Conservation (phyloP, 768 basidiomycete genomes). For the Lactifluus piperatus region DNA sequence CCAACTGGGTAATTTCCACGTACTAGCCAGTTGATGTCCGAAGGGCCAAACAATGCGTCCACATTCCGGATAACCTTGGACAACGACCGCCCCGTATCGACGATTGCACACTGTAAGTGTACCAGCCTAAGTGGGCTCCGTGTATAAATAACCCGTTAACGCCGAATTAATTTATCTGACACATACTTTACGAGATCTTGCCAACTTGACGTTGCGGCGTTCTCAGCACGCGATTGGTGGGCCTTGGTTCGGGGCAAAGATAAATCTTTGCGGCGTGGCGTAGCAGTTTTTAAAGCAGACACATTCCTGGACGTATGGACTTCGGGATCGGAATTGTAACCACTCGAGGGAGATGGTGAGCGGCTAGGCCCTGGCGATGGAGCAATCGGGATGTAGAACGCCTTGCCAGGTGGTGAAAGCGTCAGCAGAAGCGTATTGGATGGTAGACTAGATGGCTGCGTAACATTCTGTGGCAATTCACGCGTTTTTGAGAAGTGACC, state of each 20-base stretch:
- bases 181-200: slow-evolving; percentile 68
- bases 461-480: slow-evolving; percentile 27
- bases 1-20: background rate
- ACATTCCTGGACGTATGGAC: slow-evolving; percentile 29
- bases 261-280: slow-evolving; percentile 7
- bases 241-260: background rate
- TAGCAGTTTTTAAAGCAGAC: slow-evolving; percentile 7
- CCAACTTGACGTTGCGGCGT: slow-evolving; percentile 44
- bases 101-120: slow-evolving; percentile 42
- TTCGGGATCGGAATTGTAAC: slow-evolving; percentile 70
- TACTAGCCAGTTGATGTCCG: slow-evolving; percentile 7
- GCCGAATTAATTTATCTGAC: background rate
- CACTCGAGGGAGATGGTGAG: slow-evolving; percentile 47
- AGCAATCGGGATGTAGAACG: slow-evolving; percentile 46
- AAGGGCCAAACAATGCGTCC: slow-evolving; percentile 35
- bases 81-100: slow-evolving; percentile 43
- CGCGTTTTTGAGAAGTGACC: background rate
- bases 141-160: background rate
- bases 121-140: slow-evolving; percentile 34
- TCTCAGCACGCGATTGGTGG: slow-evolving; percentile 19
- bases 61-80: slow-evolving; percentile 40
- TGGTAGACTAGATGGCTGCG: slow-evolving; percentile 42
- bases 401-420: slow-evolving; percentile 50
- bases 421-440: slow-evolving; percentile 67
- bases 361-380: slow-evolving; percentile 28